Evolutionary conservation across 176 grass and related monocot species (phyloP), one percentile per base, ranked within the genome.

Genomic region (Oryza officinalis): DNA sequence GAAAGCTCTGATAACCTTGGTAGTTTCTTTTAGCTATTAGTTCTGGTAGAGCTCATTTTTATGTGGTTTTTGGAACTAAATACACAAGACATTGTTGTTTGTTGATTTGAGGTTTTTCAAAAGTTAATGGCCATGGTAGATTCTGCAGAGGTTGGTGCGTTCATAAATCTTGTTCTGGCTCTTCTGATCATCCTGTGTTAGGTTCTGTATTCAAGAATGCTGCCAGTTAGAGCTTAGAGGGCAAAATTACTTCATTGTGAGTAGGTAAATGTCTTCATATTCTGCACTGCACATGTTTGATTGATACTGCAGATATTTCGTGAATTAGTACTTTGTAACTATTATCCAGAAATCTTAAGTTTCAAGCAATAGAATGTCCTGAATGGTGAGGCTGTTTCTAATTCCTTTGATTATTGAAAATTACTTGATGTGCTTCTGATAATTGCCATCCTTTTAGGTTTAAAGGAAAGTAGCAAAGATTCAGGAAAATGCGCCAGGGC

Each of bases 181-280:
- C 84, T 82, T 70, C 49, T 76, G 49, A 63, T 57, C 38, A 70
- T 22, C 23, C 50, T 78, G 20, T 59, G 27, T 15, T 83, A 54
- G 41, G 74, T 83, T 72, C 18, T 33, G 31, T 86, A 63, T 68
- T 63, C 26, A 70, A 69, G 15, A 76, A 77, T 8, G 27, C 49
- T 76, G 20, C 60, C 22, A 82, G 20, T 74, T 32, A 72, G 60
- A 52, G n/a, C 37, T 70, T 63, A 52, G 50, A 25, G 40, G 63
- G 12, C 13, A 79, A 84, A 73, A 64, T 69, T 68, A 27, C 61
- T 67, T 63, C 33, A 47, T 78, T 67, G 6, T 1, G 20, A 31
- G 60, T 14, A 79, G 60, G 10, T 61, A 59, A 54, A 33, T 46
- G 60, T 67, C 33, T 20, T 61, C 27, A 75, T 68, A 61, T 84